Base-by-base conservation (phyloP, 345 rosid species). In the Moringa oleifera region DNA sequence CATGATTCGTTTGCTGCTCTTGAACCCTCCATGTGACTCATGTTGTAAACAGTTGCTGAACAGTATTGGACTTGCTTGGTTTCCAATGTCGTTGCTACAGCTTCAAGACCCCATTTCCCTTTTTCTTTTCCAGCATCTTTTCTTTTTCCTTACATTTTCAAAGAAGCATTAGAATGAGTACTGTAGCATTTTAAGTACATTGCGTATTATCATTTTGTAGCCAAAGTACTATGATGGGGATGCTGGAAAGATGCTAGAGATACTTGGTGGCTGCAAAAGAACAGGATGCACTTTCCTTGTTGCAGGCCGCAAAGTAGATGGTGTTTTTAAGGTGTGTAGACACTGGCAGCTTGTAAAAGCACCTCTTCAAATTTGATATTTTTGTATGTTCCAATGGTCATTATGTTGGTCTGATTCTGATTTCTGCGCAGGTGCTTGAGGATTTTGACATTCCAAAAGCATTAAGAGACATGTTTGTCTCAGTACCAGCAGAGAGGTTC, bases 241-340 rank as follows among this genome's bases (percentile, higher is more conserved):
- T 72, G 47, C 67, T 55, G 68, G 62, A 55, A 85, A 77, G 79
- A 94, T 94, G 99, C 47, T 86, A 53, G 90, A 86, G 65, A 68
- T 81, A 55, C 88, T 94, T 31, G 65, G 62, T 47, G 79, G 74
- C 66, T 90, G 97, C 84, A 83, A 86, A 73, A 72, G 64, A 67
- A 83, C 83, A 21, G 96, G 96, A 67, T 88, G 97, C 84, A 77
- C 68, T 59, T 90, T 94, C 71, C 79, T 88, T 62, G 97, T 94
- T 49, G 97, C 83, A 57, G 96, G 97, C 54, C 96, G 99, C 53
- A 69, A 69, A 51, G 80, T 90, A 7, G 87, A 90, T 76, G 99
- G 96, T 33, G 78, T 76, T 62, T 90, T 85, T 64, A 88, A 82
- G 95, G 96, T 88, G 20, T 60, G 20, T 20, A 55, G 63, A 54